Conservation (phyloP, 2,329 filamentous ascomycete genomes). For the Acephala macrosclerotiorum region DNA sequence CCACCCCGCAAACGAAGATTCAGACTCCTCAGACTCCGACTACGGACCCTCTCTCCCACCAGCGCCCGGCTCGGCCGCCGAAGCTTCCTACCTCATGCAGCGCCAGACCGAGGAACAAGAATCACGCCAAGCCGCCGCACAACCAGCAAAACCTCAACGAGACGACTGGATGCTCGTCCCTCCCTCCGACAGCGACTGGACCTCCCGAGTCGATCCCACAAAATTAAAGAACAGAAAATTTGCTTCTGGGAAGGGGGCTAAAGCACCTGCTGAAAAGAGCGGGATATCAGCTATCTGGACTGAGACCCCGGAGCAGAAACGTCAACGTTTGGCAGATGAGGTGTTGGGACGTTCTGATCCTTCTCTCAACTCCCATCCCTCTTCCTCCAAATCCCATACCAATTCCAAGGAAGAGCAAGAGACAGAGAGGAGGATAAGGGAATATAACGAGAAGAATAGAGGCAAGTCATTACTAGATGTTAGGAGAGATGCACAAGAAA, state of each 20-base stretch:
- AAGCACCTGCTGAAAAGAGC: slow-evolving; percentile 46
- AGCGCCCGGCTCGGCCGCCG: slow-evolving; percentile 44
- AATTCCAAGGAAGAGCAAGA: slow-evolving; percentile 47
- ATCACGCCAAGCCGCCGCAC: slow-evolving; percentile 32
- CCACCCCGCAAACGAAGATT: slow-evolving; percentile 35
- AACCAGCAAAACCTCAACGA: slow-evolving; percentile 63
- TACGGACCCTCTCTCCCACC: slow-evolving; percentile 67
- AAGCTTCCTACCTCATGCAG: slow-evolving; percentile 21
- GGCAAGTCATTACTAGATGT: slow-evolving; percentile 65
- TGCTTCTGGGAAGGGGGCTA: slow-evolving; percentile 70
- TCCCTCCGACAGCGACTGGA: slow-evolving; percentile 60
- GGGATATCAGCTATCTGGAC: slow-evolving; percentile 72
- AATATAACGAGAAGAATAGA: slow-evolving; percentile 63
- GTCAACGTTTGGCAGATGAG: slow-evolving; percentile 79
- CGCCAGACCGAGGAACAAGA: slow-evolving; percentile 40
- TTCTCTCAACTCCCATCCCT: slow-evolving; percentile 12
- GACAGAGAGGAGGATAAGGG: slow-evolving; percentile 58
- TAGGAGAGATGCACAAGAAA: slow-evolving; percentile 39
- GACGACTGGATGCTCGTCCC: slow-evolving; percentile 88
- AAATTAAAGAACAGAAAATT: slow-evolving; percentile 85
- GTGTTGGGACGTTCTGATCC: slow-evolving; percentile 72
- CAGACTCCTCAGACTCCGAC: slow-evolving; percentile 53
- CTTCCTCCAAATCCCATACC: slow-evolving; percentile 25
- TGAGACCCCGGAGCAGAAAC: slow-evolving; percentile 89
- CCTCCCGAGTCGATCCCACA: slow-evolving; percentile 78